A percentile compares a stretch with the other conserved stretches of the same genome.
Conservation (phyloP, 148 eudicot species). For the Amaranthus palmeri region DNA sequence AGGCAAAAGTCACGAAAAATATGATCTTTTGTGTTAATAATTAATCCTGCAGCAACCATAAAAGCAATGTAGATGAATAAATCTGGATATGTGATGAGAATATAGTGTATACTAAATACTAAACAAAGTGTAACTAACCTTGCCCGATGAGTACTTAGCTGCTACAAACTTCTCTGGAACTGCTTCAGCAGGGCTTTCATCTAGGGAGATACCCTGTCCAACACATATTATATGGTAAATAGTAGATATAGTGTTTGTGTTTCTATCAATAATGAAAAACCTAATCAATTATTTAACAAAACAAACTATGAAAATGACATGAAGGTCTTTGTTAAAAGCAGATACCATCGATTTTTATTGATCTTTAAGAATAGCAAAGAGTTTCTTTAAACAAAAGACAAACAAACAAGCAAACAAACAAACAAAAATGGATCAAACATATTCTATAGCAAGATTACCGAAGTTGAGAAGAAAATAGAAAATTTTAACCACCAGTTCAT, state of each 20-base stretch:
- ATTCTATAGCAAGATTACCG: neutral
- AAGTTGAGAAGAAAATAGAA: neutral
- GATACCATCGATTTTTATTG: too few relatives aligned
- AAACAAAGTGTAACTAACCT: conserved; percentile 38
- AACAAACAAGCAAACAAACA: neutral
- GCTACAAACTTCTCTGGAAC: conserved; percentile 80
- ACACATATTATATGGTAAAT: neutral
- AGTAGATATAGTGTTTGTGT: neutral
- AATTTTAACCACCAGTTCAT: neutral
- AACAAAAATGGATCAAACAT: neutral
- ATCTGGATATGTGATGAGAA: neutral
- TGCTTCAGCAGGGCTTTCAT: conserved; percentile 36
- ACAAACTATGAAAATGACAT: too few relatives aligned
- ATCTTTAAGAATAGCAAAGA: too few relatives aligned
- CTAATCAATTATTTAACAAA: too few relatives aligned
- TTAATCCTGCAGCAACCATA: conserved; percentile 86
- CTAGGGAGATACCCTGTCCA: conserved; percentile 78
- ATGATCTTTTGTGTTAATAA: conserved; percentile 39
- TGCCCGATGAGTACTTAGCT: conserved; percentile 77
- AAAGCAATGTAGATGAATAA: conserved; percentile 20
- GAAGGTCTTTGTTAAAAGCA: too few relatives aligned
- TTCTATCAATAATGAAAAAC: neutral
- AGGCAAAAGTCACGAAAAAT: conserved; percentile 44
- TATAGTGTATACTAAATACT: neutral
- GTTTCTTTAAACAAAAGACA: too few relatives aligned